Conservation (phyloP, 768 basidiomycete species). For the Erythrobasidium yunnanense region DNA sequence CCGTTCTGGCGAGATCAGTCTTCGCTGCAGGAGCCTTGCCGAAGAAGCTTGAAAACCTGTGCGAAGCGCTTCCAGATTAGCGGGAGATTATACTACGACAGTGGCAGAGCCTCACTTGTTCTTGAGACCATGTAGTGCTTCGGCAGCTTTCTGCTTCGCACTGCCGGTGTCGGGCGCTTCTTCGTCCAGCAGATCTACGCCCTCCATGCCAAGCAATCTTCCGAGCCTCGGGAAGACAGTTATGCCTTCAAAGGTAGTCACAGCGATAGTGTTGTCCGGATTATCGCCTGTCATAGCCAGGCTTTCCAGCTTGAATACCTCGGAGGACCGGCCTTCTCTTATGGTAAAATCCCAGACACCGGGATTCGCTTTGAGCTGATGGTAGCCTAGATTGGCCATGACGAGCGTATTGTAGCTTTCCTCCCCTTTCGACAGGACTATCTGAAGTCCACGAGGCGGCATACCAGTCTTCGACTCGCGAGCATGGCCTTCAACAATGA, state of each 20-base stretch:
- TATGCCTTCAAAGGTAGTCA: constrained; percentile 81
- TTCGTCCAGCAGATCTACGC: constrained; percentile 61
- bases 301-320: constrained; percentile 72
- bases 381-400: constrained; percentile 86
- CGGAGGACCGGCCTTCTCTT: constrained; percentile 64
- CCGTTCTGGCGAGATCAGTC: constrained; percentile 32
- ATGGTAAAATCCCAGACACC: constrained; percentile 77
- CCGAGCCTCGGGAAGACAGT: constrained; percentile 72
- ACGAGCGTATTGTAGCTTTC: constrained; percentile 53
- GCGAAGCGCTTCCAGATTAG: too few species aligned
- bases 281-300: constrained; percentile 44
- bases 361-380: constrained; percentile 88
- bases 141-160: constrained; percentile 12
- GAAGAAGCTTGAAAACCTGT: constrained; percentile 22
- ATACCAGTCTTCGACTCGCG: constrained; percentile 56
- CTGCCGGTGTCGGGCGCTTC: not conserved
- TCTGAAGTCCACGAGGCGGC: constrained; percentile 80
- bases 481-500: constrained; percentile 89
- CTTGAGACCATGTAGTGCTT: constrained; percentile 1
- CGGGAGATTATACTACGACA: not conserved
- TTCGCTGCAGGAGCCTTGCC: constrained; percentile 31
- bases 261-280: constrained; percentile 40
- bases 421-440: constrained; percentile 54
- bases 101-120: not conserved
- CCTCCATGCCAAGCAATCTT: constrained; percentile 65